These are phyloP conservation scores for Pluteus cervinus DNA, from an alignment of 768 basidiomycete species.

Conservation along the genomic window DNA sequence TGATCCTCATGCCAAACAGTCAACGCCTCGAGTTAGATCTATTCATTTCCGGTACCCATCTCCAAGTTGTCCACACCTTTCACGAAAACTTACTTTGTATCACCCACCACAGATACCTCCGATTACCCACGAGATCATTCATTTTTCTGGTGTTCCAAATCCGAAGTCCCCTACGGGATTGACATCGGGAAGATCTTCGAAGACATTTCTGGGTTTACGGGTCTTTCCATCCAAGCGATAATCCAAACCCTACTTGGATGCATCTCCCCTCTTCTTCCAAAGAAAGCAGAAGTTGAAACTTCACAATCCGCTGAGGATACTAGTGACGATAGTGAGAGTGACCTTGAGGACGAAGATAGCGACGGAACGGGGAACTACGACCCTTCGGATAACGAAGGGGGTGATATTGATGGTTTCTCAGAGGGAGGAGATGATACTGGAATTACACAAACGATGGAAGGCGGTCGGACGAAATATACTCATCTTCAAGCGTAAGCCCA, in stretches of 20 bases:
- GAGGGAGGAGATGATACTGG: too few species aligned
- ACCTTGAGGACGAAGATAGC: slow-evolving; percentile 25
- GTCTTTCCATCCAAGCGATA: slow-evolving; percentile 39
- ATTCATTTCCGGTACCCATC: too few species aligned
- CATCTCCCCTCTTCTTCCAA: slow-evolving; percentile 18
- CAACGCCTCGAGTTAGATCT: too few species aligned
- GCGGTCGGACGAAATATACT: slow-evolving; percentile 16
- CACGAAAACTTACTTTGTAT: too few species aligned
- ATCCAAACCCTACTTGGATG: slow-evolving; percentile 36
- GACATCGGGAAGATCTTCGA: slow-evolving; percentile 38
- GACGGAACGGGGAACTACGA: slow-evolving; percentile 30
- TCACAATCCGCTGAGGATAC: slow-evolving; percentile 14
- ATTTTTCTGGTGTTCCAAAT: slow-evolving; percentile 50
- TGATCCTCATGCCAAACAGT: too few species aligned
- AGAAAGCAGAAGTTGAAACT: slow-evolving; percentile 8
- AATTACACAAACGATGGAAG: too few species aligned
- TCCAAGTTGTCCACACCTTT: too few species aligned
- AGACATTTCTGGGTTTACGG: slow-evolving; percentile 31
- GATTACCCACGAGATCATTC: slow-evolving; percentile 59
- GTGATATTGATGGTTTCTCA: too few species aligned
- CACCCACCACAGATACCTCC: slow-evolving; percentile 47
- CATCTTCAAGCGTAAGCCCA: slow-evolving; percentile 25
- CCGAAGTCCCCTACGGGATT: slow-evolving; percentile 34
- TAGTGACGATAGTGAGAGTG: slow-evolving; percentile 26
- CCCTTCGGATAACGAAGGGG: too few species aligned